Evolutionary conservation across 176 grass and related monocot species (phyloP).

Genomic region (Zea luxurians): DNA sequence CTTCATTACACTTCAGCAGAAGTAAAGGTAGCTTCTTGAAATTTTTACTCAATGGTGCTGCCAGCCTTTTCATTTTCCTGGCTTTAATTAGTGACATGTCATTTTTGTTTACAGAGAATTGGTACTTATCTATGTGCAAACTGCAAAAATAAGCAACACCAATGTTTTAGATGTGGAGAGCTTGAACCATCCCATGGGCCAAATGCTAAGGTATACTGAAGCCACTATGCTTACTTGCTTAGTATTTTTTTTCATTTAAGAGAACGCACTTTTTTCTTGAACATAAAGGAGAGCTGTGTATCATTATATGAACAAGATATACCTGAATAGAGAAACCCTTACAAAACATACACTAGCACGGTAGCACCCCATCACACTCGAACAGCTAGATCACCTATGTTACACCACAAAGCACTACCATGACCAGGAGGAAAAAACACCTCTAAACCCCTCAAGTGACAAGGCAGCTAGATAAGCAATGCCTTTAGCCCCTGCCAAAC

Average conservation of each 20-base stretch:
- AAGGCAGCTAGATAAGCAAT: background rate
- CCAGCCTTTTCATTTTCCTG: slow-evolving; percentile 13
- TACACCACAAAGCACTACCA: background rate
- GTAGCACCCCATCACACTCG: background rate
- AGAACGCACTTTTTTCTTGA: background rate
- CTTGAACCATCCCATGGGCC: slow-evolving; percentile 64
- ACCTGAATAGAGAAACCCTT: background rate
- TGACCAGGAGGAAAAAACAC: background rate
- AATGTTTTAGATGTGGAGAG: slow-evolving; percentile 71
- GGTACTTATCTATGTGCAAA: slow-evolving; percentile 60
- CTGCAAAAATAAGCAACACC: slow-evolving; percentile 71
- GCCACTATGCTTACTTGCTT: background rate
- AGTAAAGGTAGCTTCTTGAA: slow-evolving; percentile 47
- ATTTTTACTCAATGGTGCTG: slow-evolving; percentile 4
- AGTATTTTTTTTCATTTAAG: slow-evolving; percentile 1
- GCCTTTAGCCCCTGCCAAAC: background rate
- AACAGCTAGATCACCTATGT: background rate
- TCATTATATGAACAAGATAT: background rate
- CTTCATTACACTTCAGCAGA: slow-evolving; percentile 56
- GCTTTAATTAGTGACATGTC: background rate
- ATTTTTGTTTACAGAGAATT: slow-evolving; percentile 46
- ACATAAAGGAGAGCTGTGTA: background rate
- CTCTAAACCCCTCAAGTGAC: background rate
- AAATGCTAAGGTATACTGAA: slow-evolving; percentile 64
- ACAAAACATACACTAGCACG: background rate